phyloP scores from a whole-genome alignment of 2,329 filamentous ascomycete species.

The Escovopsis sp. region DNA sequence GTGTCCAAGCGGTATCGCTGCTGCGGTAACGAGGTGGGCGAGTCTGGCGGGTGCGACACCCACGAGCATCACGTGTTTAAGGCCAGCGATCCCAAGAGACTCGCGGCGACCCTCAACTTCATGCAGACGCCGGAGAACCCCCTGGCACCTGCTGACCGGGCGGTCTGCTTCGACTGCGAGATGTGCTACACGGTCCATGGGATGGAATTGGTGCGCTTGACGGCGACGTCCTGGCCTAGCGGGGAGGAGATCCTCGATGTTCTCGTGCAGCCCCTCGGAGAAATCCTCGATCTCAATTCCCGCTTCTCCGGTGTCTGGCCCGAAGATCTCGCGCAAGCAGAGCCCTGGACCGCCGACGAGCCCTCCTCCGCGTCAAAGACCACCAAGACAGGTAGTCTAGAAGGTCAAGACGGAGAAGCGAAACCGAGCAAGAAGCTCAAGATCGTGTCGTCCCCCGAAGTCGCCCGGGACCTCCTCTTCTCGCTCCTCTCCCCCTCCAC shows the following conservation, averaged over 20 bases:
- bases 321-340: conserved; percentile 57
- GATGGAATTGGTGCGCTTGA: conserved; percentile 78
- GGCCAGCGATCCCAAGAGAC: conserved; percentile 54
- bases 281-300: conserved; percentile 80
- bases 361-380: conserved; percentile 11
- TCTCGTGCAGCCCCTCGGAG: conserved; percentile 68
- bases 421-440: conserved; percentile 34
- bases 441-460: conserved; percentile 60
- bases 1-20: conserved; percentile 56
- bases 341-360: conserved; percentile 29
- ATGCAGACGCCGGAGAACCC: conserved; percentile 56
- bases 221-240: conserved; percentile 73
- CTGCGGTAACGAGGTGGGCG: conserved; percentile 60
- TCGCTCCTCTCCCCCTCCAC: conserved; percentile 59
- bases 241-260: conserved; percentile 66
- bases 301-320: conserved; percentile 77
- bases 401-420: conserved; percentile 15
- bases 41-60: conserved; percentile 58
- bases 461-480: conserved; percentile 65
- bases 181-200: conserved; percentile 91
- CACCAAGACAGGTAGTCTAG: no score
- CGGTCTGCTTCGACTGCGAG: conserved; percentile 85
- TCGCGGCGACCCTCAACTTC: conserved; percentile 70
- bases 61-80: conserved; percentile 75
- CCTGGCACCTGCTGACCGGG: conserved; percentile 33